Conservation (phyloP, 441 rosid genomes). For the Manihot esculenta region DNA sequence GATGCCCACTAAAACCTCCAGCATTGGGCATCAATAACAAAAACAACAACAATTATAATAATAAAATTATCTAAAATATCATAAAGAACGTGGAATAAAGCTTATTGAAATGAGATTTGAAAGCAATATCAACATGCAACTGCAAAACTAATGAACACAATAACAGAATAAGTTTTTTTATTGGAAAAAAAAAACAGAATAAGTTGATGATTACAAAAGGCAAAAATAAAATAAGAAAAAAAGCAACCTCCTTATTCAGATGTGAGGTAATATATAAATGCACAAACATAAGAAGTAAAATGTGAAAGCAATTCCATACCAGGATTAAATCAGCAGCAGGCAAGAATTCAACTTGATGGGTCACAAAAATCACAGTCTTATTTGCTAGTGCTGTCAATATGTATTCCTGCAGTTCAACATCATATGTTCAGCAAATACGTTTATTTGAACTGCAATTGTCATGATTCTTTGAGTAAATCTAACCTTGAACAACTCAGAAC, state of each 20-base stretch:
- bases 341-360: conserved; percentile 59
- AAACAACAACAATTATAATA: not conserved
- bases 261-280: no score
- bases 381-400: conserved; percentile 78
- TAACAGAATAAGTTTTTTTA: no score
- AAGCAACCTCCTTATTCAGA: not conserved
- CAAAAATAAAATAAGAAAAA: not conserved
- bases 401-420: conserved; percentile 74
- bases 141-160: no score
- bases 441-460: conserved; percentile 9
- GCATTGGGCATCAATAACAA: not conserved
- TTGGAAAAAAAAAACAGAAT: no score
- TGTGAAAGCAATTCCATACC: conserved; percentile 31
- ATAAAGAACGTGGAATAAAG: not conserved
- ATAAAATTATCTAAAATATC: not conserved
- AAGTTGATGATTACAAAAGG: not conserved
- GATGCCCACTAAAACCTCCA: not conserved
- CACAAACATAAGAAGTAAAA: not conserved
- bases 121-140: not conserved
- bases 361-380: conserved; percentile 53
- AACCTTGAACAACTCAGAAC: conserved; percentile 72
- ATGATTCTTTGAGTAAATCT: conserved; percentile 20
- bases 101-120: not conserved
- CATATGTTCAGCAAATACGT: conserved; percentile 32
- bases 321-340: conserved; percentile 53